A percentile compares a stretch with the other conserved stretches of the same genome.
These are phyloP conservation scores for Rhizopus stolonifer DNA, from an alignment of 371 early-diverging fungal species.

Conservation along the genomic window DNA sequence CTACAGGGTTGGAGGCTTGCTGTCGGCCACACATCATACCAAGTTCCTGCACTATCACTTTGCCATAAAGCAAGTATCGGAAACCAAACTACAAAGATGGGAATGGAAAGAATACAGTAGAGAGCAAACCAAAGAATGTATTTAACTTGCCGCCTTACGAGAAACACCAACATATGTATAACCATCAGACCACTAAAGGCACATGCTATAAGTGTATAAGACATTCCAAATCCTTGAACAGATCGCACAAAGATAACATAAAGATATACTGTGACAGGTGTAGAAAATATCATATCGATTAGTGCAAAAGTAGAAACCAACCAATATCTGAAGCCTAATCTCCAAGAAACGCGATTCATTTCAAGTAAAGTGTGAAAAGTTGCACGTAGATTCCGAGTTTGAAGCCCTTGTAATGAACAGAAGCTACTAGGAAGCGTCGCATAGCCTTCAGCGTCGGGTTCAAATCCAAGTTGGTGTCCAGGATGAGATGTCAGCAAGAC, in stretches of 20 bases:
- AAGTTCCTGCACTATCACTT: conserved; percentile 35
- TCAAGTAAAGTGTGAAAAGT: conserved; percentile 44
- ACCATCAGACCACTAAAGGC: conserved; percentile 34
- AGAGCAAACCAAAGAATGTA: conserved; percentile 47
- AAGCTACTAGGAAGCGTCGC: conserved; percentile 40
- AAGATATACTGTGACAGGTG: conserved; percentile 40
- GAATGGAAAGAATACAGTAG: conserved; percentile 38
- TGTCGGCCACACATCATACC: conserved; percentile 51
- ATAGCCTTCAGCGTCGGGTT: conserved; percentile 49
- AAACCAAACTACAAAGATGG: conserved; percentile 44
- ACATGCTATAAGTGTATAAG: conserved; percentile 36
- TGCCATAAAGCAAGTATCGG: conserved; percentile 43
- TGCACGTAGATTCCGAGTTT: conserved; percentile 35
- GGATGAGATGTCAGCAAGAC: conserved; percentile 45
- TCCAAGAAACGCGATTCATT: conserved; percentile 35
- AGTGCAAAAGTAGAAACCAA: conserved; percentile 38
- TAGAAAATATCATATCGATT: conserved; percentile 38
- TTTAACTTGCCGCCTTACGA: conserved; percentile 40
- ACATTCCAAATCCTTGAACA: conserved; percentile 22
- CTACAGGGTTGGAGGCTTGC: not conserved
- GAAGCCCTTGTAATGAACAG: conserved; percentile 36
- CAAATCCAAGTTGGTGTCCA: conserved; percentile 43
- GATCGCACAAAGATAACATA: conserved; percentile 39
- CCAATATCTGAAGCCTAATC: conserved; percentile 42
- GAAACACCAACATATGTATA: conserved; percentile 41